Percentiles rank a stretch among this genome's conserved stretches.
Evolutionary conservation across 2,329 filamentous ascomycete species (phyloP).

Genomic region (Epichloe hybrida): DNA sequence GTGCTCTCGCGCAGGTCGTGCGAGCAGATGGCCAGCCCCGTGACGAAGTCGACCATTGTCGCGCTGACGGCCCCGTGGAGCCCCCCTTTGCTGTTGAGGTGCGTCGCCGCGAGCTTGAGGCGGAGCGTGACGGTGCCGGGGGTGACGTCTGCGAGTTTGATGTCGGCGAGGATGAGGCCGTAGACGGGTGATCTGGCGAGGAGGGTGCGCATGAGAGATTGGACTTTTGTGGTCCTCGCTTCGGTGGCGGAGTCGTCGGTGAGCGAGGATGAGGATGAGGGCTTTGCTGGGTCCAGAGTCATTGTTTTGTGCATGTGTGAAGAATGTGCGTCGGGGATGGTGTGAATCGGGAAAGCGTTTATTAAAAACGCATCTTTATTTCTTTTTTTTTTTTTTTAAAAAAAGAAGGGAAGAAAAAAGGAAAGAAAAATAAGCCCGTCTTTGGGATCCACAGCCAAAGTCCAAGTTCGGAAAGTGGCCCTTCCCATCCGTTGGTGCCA

Average conservation of each 20-base stretch:
- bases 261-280: not conserved
- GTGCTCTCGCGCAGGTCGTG: conserved; percentile 48
- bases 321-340: not conserved
- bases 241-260: not conserved
- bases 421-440: too few relatives aligned
- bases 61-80: conserved; percentile 62
- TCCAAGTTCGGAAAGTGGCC: too few relatives aligned
- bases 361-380: too few relatives aligned
- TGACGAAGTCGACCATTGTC: conserved; percentile 59
- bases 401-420: too few relatives aligned
- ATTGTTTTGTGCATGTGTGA: not conserved
- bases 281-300: not conserved
- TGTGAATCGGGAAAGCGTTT: too few relatives aligned
- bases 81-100: conserved; percentile 54
- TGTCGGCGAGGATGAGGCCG: conserved; percentile 26
- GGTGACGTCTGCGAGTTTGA: conserved; percentile 29
- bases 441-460: too few relatives aligned
- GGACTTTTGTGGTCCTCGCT: conserved; percentile 13
- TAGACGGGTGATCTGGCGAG: conserved; percentile 39
- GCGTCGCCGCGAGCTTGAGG: conserved; percentile 35
- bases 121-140: conserved; percentile 34
- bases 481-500: too few relatives aligned
- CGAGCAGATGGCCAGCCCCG: conserved; percentile 57
- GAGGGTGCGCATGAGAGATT: conserved; percentile 22
- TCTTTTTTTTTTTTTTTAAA: too few relatives aligned